These are phyloP conservation scores for Vicia sativa DNA, from an alignment of 306 rosid genomes.

Conservation along the genomic window DNA sequence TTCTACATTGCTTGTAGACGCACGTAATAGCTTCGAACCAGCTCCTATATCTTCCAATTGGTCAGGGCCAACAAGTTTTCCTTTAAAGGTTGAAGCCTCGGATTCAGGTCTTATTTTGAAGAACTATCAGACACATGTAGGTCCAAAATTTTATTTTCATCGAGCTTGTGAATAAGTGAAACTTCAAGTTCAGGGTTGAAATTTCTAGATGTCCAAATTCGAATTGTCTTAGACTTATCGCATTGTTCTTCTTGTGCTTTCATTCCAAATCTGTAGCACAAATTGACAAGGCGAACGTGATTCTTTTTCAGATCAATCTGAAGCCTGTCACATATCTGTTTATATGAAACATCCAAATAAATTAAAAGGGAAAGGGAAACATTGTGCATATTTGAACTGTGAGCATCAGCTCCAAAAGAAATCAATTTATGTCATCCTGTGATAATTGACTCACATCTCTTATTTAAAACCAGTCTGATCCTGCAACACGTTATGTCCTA, in stretches of 20 bases:
- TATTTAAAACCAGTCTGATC: background rate
- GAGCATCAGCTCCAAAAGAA: background rate
- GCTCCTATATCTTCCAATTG: constrained; percentile 41
- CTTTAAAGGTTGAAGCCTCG: constrained; percentile 40
- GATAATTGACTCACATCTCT: background rate
- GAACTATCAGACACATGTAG: constrained; percentile 42
- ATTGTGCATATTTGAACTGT: constrained; percentile 28
- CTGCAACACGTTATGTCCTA: background rate
- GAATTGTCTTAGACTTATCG: constrained; percentile 56
- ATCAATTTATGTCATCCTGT: background rate
- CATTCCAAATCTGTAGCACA: constrained; percentile 82
- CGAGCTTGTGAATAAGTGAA: constrained; percentile 42
- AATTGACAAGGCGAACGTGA: constrained; percentile 59
- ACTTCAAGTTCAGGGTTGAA: constrained; percentile 55
- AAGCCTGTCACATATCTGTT: constrained; percentile 74
- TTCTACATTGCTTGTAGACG: constrained; percentile 40
- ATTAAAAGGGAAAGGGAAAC: constrained; percentile 31
- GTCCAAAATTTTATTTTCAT: constrained; percentile 45
- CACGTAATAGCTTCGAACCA: constrained; percentile 44
- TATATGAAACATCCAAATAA: constrained; percentile 34
- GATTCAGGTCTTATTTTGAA: constrained; percentile 35
- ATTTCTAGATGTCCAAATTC: constrained; percentile 76
- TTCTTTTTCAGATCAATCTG: constrained; percentile 76
- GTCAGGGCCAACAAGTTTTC: constrained; percentile 38
- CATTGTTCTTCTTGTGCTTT: constrained; percentile 68